Base-by-base conservation (phyloP, 257 asterid species). In the Cruciata laevipes region DNA sequence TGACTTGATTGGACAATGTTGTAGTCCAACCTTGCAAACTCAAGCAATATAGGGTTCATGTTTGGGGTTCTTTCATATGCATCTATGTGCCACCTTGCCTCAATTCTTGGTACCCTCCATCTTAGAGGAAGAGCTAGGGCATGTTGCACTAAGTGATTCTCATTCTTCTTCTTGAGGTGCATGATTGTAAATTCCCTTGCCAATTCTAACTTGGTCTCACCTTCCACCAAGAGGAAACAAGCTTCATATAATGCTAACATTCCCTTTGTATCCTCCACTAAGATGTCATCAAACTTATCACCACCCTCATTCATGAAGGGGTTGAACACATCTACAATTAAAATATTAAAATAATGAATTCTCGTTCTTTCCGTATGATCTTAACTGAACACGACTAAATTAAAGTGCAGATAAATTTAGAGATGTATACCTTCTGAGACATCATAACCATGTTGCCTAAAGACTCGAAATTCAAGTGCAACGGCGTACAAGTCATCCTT, bases 231-330 rank as follows among this genome's bases (percentile, higher is more conserved):
- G 0, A 68, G 69, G 56, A 52, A 72, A 12, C 69, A 76, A 27
- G 80, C 77, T 63, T 76, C 81, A 21, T 76, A 76, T 49, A 76
- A 59, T 51, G 65, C 40, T 12, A 73, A 52, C 62, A 77, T 47
- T 60, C 81, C 81, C 70, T 69, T 66, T 7, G 62, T 69, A 17
- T 77, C 81, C 21, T 65, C 64, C 13, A 52, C 21, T 0, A 69
- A 65, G 61, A 55, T 51, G 3, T 20, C 17, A 47, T 77, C 66
- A 10, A 77, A 77, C 18, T 63, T 18, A 17, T 62, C 20, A 17
- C 75, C 77, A 13, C 59, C 25, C 25, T 66, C 67, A 16, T 63
- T 52, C 69, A 37, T 38, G 66, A 77, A 77, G 66, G 58, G 3
- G 51, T 49, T n/a, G 61, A 77, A 77, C 37, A 66, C 53, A 18